A percentile compares a stretch with the other conserved stretches of the same genome.
phyloP scores from a whole-genome alignment of 1,284 basidiomycete genomes.

The Volvariella surrecta region DNA sequence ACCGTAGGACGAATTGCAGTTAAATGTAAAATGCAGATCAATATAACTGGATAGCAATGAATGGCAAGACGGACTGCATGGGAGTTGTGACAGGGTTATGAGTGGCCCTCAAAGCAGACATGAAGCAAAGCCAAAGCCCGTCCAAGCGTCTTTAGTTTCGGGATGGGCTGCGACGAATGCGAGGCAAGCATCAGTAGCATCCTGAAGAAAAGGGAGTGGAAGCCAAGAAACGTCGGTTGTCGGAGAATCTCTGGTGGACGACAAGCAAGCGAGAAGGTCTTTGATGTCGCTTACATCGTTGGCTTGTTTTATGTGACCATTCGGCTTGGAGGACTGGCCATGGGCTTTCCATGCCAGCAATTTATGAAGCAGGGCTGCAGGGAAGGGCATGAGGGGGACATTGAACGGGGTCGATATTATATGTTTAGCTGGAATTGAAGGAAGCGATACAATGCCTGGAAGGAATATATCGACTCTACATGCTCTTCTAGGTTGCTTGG shows the following conservation, averaged over 20 bases:
- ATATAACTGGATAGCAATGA: background rate
- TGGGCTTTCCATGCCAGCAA: slow-evolving; percentile 10
- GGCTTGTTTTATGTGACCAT: slow-evolving; percentile 4
- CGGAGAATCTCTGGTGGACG: background rate
- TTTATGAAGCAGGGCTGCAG: slow-evolving; percentile 11
- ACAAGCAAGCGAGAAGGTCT: slow-evolving; percentile 4
- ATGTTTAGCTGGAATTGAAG: slow-evolving; percentile 5
- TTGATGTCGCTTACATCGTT: slow-evolving; percentile 9
- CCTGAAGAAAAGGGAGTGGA: background rate
- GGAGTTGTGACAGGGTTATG: background rate
- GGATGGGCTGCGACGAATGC: too few species aligned
- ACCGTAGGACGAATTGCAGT: background rate
- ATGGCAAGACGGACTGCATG: background rate
- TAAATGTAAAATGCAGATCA: background rate
- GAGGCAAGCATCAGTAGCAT: slow-evolving; percentile 6
- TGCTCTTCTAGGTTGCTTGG: background rate
- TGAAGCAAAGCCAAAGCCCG: too few species aligned
- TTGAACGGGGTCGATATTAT: slow-evolving; percentile 1
- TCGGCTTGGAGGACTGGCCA: slow-evolving; percentile 3
- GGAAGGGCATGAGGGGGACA: slow-evolving; percentile 11
- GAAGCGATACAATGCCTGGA: slow-evolving; percentile 9
- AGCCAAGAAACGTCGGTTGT: slow-evolving; percentile 2
- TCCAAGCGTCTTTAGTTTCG: too few species aligned
- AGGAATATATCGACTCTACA: slow-evolving; percentile 10
- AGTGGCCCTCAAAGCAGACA: slow-evolving; percentile 13